Percentiles rank a stretch among this genome's conserved stretches.
Conservation (phyloP, 306 rosid genomes). For the Heteromeles arbutifolia region DNA sequence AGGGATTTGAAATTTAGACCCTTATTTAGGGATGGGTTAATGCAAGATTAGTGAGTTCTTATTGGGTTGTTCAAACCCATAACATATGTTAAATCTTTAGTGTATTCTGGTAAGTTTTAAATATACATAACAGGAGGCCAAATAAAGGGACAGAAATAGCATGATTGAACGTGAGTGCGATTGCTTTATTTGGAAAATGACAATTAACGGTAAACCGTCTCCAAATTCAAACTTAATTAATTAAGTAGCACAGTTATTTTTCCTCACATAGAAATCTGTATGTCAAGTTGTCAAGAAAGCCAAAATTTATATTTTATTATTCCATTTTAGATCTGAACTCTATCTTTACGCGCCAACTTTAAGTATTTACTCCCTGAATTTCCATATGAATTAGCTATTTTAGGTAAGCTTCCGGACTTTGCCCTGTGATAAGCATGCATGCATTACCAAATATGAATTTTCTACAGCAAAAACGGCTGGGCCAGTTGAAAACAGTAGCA, state of each 20-base stretch:
- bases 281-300: neutral
- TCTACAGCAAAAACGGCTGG: neutral
- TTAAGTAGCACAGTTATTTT: neutral
- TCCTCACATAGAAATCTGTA: neutral
- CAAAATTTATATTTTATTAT: neutral
- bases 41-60: too few species aligned
- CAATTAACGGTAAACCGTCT: slow-evolving; percentile 39
- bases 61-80: too few species aligned
- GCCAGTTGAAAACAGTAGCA: neutral
- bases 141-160: neutral
- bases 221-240: neutral
- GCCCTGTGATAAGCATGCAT: neutral
- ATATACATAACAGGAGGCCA: too few species aligned
- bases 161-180: neutral
- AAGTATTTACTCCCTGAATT: neutral
- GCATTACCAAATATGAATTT: neutral
- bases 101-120: neutral
- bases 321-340: neutral
- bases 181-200: slow-evolving; percentile 21
- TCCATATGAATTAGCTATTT: neutral
- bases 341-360: neutral
- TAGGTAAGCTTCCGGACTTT: neutral
- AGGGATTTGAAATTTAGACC: neutral
- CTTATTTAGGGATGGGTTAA: neutral
- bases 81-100: too few species aligned